Conservation (phyloP, 2,329 filamentous ascomycete species). For the Colletotrichum costaricense region DNA sequence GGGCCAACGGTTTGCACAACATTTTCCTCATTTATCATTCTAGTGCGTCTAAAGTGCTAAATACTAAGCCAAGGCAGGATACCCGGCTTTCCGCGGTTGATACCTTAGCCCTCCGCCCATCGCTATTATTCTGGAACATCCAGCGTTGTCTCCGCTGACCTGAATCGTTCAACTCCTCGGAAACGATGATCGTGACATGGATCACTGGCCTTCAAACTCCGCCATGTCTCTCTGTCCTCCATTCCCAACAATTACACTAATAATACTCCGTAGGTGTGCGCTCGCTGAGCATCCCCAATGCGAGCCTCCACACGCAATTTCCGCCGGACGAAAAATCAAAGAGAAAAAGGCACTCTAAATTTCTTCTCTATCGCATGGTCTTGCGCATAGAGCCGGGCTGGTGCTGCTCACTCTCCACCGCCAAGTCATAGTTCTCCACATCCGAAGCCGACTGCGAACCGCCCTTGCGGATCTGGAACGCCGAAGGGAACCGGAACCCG, state of each 20-base stretch:
- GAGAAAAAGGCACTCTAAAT: background rate
- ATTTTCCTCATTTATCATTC: background rate
- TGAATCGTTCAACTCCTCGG: background rate
- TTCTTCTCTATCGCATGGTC: constrained; percentile 7
- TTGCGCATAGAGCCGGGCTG: constrained; percentile 13
- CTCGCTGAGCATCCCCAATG: too few relatives aligned
- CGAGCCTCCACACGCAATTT: too few relatives aligned
- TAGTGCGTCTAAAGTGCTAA: background rate
- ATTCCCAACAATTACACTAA: background rate
- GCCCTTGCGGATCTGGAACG: constrained; percentile 27
- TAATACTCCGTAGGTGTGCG: too few relatives aligned
- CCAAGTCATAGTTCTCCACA: constrained; percentile 20
- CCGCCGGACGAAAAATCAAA: background rate
- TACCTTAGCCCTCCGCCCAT: background rate
- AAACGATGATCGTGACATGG: background rate
- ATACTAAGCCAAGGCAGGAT: too few relatives aligned
- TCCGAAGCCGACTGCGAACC: constrained; percentile 24
- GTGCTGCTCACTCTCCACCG: constrained; percentile 7
- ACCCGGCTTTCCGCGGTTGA: background rate
- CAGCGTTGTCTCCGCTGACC: background rate
- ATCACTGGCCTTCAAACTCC: background rate
- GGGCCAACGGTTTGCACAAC: background rate
- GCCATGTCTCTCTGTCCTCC: background rate
- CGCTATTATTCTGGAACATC: background rate
- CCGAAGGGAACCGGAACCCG: constrained; percentile 36